Conservation (phyloP, 208 protist species). For the Strigomonas oncopelti region DNA sequence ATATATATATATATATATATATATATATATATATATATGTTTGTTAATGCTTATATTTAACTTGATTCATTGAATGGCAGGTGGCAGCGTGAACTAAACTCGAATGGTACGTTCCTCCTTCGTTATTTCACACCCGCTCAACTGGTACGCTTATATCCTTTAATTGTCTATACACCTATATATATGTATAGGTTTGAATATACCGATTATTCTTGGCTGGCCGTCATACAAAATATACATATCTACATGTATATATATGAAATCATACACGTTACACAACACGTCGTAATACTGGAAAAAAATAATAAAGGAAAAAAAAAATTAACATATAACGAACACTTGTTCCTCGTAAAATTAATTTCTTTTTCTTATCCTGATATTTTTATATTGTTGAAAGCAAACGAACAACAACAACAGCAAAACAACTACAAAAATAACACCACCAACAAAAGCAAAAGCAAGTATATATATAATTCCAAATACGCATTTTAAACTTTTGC, state of each 20-base stretch:
- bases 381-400: not conserved
- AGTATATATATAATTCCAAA: not conserved
- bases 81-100: not conserved
- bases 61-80: slow-evolving; percentile 1
- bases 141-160: slow-evolving; percentile 4
- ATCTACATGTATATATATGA: no score
- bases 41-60: no score
- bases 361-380: not conserved
- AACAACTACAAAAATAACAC: not conserved
- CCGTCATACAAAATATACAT: not conserved
- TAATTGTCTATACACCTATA: not conserved
- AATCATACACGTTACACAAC: no score
- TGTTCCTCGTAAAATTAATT: not conserved
- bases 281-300: no score
- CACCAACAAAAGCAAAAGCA: not conserved
- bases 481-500: not conserved
- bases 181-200: not conserved
- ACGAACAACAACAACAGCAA: no score
- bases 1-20: no score
- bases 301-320: not conserved
- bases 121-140: no score
- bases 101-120: slow-evolving; percentile 2
- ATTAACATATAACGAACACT: not conserved
- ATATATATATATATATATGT: not conserved
- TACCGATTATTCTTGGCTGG: no score